Conservation (phyloP, 176 grass and related monocot species). For the Ensete ventricosum region DNA sequence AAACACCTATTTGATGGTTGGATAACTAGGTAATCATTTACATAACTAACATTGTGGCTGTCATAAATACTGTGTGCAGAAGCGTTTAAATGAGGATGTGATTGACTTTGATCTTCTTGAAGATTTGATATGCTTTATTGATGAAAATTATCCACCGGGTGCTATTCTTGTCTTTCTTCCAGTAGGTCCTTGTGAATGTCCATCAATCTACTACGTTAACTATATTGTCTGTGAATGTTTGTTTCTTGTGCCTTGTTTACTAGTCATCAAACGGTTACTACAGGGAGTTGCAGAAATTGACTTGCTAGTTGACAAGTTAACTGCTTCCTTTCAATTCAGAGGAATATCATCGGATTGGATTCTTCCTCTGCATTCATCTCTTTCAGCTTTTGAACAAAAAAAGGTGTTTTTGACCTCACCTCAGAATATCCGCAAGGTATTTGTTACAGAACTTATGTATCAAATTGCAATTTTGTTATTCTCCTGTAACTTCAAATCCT, state of each 20-base stretch:
- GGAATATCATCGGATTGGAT: conserved; percentile 85
- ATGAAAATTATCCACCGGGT: conserved; percentile 60
- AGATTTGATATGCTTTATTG: conserved; percentile 95
- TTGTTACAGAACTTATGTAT: not conserved
- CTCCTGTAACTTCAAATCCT: not conserved
- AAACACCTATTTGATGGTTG: not conserved
- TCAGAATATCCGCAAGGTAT: conserved; percentile 79
- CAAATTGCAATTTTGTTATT: not conserved
- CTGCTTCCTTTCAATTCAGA: conserved; percentile 65
- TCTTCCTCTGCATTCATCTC: conserved; percentile 89
- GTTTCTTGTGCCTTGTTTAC: conserved; percentile 1
- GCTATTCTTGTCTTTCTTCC: conserved; percentile 94
- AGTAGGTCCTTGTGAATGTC: conserved; percentile 36
- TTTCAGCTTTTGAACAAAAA: conserved; percentile 77
- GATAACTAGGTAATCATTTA: not conserved
- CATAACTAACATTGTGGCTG: not conserved
- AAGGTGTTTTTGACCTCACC: conserved; percentile 85
- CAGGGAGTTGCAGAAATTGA: conserved; percentile 99
- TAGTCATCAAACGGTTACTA: conserved; percentile 5
- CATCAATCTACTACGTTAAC: conserved; percentile 9
- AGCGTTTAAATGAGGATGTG: conserved; percentile 79
- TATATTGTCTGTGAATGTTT: not conserved
- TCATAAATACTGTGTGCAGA: conserved; percentile 33
- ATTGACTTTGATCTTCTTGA: conserved; percentile 96
- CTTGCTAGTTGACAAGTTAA: conserved; percentile 88